Percentiles rank a stretch among this genome's conserved stretches.
Conservation (phyloP, 2,329 filamentous ascomycete species). For the Botryotinia convoluta region DNA sequence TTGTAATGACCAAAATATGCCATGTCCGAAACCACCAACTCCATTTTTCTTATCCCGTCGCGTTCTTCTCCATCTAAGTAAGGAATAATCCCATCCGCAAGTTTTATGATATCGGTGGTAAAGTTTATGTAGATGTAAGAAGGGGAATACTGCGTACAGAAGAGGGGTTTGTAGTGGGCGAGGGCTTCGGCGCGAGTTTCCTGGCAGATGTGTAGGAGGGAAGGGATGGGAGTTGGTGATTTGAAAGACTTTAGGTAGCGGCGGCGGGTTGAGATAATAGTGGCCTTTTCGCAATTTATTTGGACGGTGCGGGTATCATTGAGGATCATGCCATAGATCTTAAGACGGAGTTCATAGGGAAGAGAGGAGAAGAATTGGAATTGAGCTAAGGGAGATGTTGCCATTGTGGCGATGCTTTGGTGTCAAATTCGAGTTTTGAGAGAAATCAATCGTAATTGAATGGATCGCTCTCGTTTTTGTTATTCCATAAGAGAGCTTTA, state of each 20-base stretch:
- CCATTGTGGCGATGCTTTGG: not conserved
- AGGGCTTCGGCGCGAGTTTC: conserved; percentile 37
- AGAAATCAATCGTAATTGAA: not conserved
- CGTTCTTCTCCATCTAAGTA: conserved; percentile 27
- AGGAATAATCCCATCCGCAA: conserved; percentile 26
- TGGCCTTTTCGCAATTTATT: conserved; percentile 27
- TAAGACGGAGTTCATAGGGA: conserved; percentile 34
- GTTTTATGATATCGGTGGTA: conserved; percentile 26
- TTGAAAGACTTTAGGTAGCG: conserved; percentile 24
- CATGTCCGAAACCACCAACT: conserved; percentile 29
- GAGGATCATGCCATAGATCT: conserved; percentile 31
- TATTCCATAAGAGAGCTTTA: not conserved
- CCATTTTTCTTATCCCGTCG: conserved; percentile 24
- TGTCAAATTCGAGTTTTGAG: not conserved
- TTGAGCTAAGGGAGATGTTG: conserved; percentile 14
- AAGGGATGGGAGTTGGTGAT: conserved; percentile 30
- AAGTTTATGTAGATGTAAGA: conserved; percentile 29
- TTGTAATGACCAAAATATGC: conserved; percentile 34
- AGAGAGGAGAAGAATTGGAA: conserved; percentile 34
- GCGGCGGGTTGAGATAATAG: conserved; percentile 1
- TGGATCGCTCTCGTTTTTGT: not conserved
- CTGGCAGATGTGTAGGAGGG: conserved; percentile 33
- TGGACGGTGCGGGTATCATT: conserved; percentile 25
- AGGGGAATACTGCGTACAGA: conserved; percentile 20
- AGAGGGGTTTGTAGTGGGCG: conserved; percentile 24